These are phyloP conservation scores for Ceratocystis lukuohia DNA, from an alignment of 2,329 filamentous ascomycete genomes.

Conservation along the genomic window DNA sequence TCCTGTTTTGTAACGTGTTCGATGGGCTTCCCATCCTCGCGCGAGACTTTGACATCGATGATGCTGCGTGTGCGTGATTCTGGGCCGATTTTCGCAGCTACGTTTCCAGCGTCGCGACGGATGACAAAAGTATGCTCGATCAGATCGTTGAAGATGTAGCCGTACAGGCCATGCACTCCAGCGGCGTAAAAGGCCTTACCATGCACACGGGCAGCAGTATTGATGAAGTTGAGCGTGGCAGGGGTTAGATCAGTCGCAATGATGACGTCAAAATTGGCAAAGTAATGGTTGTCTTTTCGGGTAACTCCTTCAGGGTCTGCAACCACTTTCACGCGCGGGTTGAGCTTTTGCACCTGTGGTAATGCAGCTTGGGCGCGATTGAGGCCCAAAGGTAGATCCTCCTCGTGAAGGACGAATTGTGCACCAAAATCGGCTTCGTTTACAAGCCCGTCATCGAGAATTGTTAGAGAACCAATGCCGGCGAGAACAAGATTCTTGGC, in stretches of 20 bases:
- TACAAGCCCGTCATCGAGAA: slow-evolving; percentile 65
- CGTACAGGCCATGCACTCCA: slow-evolving; percentile 56
- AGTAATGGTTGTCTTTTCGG: slow-evolving; percentile 59
- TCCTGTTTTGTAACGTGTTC: slow-evolving; percentile 90
- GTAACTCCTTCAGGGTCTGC: slow-evolving; percentile 56
- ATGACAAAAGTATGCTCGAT: slow-evolving; percentile 84
- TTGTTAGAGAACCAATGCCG: slow-evolving; percentile 78
- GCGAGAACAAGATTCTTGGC: slow-evolving; percentile 95
- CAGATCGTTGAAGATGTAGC: slow-evolving; percentile 88
- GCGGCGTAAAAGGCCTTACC: slow-evolving; percentile 12
- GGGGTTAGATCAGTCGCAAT: slow-evolving; percentile 83
- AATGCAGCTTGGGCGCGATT: slow-evolving; percentile 76
- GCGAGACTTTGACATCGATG: slow-evolving; percentile 55
- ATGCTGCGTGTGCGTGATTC: slow-evolving; percentile 72
- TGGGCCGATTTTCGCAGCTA: slow-evolving; percentile 42
- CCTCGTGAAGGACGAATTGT: slow-evolving; percentile 62
- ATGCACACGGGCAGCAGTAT: slow-evolving; percentile 71
- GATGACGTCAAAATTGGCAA: slow-evolving; percentile 65
- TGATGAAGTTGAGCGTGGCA: slow-evolving; percentile 60
- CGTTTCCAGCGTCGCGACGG: slow-evolving; percentile 69
- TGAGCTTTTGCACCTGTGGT: slow-evolving; percentile 68
- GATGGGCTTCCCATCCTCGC: slow-evolving; percentile 51
- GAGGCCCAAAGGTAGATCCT: slow-evolving; percentile 56
- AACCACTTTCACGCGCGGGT: slow-evolving; percentile 69
- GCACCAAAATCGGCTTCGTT: slow-evolving; percentile 67